Evolutionary conservation across 495 filamentous ascomycete genomes (phyloP).

Genomic region (Trichoderma reesei): DNA sequence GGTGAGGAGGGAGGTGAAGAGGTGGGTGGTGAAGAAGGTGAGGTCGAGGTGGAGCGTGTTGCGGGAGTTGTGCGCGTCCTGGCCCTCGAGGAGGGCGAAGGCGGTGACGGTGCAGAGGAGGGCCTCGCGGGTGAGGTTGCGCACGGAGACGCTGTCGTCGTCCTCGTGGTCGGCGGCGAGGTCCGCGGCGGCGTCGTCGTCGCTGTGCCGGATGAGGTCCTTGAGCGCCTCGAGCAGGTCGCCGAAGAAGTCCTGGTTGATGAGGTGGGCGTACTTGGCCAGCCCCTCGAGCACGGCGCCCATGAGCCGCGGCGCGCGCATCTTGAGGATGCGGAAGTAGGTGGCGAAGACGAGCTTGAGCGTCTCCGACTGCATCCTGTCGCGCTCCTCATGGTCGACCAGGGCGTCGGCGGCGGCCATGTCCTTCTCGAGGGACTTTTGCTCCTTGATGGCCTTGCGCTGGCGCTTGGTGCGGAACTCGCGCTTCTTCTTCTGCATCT

Average conservation of each 20-base stretch:
- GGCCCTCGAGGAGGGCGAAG: conserved; percentile 84
- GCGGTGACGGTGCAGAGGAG: conserved; percentile 95
- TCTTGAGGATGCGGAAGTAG: conserved; percentile 90
- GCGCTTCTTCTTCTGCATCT: conserved; percentile 63
- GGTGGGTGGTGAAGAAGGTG: conserved; percentile 86
- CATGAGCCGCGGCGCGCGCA: conserved; percentile 69
- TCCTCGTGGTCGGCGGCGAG: conserved; percentile 33
- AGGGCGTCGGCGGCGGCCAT: conserved; percentile 86
- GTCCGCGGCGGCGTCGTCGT: conserved; percentile 29
- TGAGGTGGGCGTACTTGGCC: conserved; percentile 81
- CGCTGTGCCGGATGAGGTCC: conserved; percentile 70
- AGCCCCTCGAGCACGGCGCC: conserved; percentile 83
- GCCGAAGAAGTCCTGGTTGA: conserved; percentile 97
- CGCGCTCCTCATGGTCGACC: conserved; percentile 83
- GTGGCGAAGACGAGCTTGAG: conserved; percentile 89
- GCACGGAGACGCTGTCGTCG: conserved; percentile 30
- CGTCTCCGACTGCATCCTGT: conserved; percentile 86
- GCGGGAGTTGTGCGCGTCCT: conserved; percentile 62
- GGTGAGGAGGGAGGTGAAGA: conserved; percentile 72
- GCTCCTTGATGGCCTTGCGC: conserved; percentile 62
- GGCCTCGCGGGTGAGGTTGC: conserved; percentile 70
- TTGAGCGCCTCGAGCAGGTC: conserved; percentile 89
- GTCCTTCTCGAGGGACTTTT: conserved; percentile 80
- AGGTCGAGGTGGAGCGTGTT: conserved; percentile 71
- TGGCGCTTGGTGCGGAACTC: conserved; percentile 39